Conservation (phyloP, 2,329 filamentous ascomycete species). For the Fusarium sp. region DNA sequence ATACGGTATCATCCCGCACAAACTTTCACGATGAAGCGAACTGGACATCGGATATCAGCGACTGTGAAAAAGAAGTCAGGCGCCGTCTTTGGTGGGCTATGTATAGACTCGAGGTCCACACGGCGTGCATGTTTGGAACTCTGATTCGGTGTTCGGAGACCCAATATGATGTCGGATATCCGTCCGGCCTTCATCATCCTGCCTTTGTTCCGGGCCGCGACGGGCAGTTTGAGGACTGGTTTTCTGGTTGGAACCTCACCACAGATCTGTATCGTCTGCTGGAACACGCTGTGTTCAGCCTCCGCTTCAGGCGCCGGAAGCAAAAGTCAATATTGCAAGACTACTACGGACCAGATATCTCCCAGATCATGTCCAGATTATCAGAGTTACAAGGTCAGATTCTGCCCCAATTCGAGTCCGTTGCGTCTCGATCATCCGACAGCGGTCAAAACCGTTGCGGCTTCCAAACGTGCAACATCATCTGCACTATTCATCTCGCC, state of each 20-base stretch:
- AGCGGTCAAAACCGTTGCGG: neutral
- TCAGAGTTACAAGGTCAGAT: neutral
- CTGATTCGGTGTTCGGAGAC: constrained; percentile 18
- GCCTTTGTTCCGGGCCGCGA: neutral
- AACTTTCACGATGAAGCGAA: neutral
- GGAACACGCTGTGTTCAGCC: neutral
- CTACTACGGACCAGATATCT: neutral
- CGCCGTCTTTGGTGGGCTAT: constrained; percentile 25
- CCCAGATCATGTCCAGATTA: neutral
- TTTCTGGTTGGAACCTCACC: neutral
- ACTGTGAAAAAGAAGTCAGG: constrained; percentile 18
- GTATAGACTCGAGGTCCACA: constrained; percentile 19
- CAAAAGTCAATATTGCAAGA: neutral
- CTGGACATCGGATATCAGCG: neutral
- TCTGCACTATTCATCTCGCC: neutral
- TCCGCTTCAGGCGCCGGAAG: neutral
- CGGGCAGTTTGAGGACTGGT: constrained; percentile 1
- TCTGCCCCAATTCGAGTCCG: neutral
- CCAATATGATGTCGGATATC: neutral
- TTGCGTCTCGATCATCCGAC: neutral
- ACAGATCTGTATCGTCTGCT: neutral
- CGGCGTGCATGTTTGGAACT: constrained; percentile 10
- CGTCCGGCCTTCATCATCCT: neutral
- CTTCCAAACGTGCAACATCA: neutral
- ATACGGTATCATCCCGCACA: neutral